These are phyloP conservation scores for Arthrinium puccinioides DNA, from an alignment of 2,329 filamentous ascomycete species.

Conservation along the genomic window DNA sequence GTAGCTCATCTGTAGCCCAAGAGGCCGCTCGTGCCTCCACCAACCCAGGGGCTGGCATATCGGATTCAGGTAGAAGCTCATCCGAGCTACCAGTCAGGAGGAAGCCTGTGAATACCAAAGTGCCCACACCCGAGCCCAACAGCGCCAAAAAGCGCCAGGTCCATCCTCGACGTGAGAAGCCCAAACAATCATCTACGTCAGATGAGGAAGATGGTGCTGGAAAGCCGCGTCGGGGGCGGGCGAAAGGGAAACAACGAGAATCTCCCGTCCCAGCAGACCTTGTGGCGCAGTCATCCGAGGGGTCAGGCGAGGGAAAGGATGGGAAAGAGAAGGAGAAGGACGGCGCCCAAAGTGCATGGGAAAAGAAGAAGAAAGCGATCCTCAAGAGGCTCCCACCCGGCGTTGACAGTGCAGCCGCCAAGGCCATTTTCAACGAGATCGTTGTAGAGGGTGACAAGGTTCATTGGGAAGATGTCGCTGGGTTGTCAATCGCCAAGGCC, in stretches of 20 bases:
- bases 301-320: conserved; percentile 26
- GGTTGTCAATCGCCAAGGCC: conserved; percentile 81
- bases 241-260: conserved; percentile 31
- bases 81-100: conserved; percentile 11
- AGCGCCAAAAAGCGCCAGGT: conserved; percentile 14
- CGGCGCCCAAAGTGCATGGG: conserved; percentile 50
- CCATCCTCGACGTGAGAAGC: conserved; percentile 3
- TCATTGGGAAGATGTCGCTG: conserved; percentile 89
- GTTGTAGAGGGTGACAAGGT: conserved; percentile 92
- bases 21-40: conserved; percentile 7
- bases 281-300: conserved; percentile 39
- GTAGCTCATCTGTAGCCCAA: conserved; percentile 8
- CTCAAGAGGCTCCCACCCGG: conserved; percentile 75
- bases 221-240: conserved; percentile 13
- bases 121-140: conserved; percentile 11
- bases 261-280: conserved; percentile 31
- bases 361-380: conserved; percentile 54
- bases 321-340: conserved; percentile 30
- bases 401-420: conserved; percentile 74
- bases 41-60: not conserved
- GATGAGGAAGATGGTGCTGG: conserved; percentile 11
- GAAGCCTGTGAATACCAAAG: conserved; percentile 9
- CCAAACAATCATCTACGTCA: conserved; percentile 1
- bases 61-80: conserved; percentile 7
- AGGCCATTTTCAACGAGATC: conserved; percentile 93